Conservation (phyloP, 2,329 filamentous ascomycete species). For the Neospermospora avenae region DNA sequence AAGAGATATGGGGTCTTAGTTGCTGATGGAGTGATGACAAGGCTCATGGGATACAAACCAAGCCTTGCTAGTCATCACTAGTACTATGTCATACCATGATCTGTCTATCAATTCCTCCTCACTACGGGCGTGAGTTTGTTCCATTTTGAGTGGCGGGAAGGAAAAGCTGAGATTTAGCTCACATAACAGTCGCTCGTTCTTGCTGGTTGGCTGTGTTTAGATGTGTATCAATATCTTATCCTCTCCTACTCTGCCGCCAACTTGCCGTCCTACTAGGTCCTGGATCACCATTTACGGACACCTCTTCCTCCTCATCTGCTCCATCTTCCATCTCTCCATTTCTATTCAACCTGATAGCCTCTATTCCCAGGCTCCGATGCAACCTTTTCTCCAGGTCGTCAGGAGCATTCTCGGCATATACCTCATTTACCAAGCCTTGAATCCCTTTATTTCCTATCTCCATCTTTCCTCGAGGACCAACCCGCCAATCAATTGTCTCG, state of each 20-base stretch:
- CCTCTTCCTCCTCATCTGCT: conserved; percentile 26
- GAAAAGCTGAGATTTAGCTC: too few relatives aligned
- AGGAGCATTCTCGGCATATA: conserved; percentile 50
- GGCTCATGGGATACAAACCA: too few relatives aligned
- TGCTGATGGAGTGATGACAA: too few relatives aligned
- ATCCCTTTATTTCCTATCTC: conserved; percentile 80
- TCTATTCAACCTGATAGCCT: conserved; percentile 19
- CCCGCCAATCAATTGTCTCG: conserved; percentile 73
- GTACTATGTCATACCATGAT: too few relatives aligned
- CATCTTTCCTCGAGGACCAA: conserved; percentile 80
- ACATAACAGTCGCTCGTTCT: too few relatives aligned
- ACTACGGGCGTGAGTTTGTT: too few relatives aligned
- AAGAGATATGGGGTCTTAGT: too few relatives aligned
- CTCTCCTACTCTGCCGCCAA: conserved; percentile 9
- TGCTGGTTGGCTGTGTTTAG: too few relatives aligned
- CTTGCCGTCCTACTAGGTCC: conserved; percentile 15
- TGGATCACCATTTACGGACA: conserved; percentile 18
- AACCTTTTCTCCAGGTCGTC: conserved; percentile 59
- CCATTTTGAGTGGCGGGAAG: too few relatives aligned
- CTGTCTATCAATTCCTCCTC: too few relatives aligned
- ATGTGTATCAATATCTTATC: background rate
- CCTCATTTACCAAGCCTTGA: conserved; percentile 61
- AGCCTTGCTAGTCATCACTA: too few relatives aligned
- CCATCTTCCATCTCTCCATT: conserved; percentile 23
- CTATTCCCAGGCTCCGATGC: conserved; percentile 57